A percentile compares a stretch with the other conserved stretches of the same genome.
These are phyloP conservation scores for Fomitopsis palustris DNA, from an alignment of 1,284 basidiomycete genomes.

Conservation along the genomic window DNA sequence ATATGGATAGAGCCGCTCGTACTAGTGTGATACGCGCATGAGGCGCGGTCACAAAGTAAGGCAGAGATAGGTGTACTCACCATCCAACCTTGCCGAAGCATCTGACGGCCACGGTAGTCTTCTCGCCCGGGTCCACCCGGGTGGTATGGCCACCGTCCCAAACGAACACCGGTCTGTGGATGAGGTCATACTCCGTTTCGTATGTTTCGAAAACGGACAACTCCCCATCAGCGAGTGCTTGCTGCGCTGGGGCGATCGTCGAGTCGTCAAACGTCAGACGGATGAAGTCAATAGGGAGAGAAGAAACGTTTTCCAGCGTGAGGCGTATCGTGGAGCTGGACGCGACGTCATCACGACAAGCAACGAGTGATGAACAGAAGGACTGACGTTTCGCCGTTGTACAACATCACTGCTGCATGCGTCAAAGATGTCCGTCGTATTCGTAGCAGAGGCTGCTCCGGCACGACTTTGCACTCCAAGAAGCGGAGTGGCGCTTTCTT, in stretches of 20 bases:
- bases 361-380: neutral
- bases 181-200: constrained; percentile 84
- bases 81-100: constrained; percentile 91
- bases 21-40: constrained; percentile 37
- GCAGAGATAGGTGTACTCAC: constrained; percentile 41
- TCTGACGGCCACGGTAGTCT: constrained; percentile 61
- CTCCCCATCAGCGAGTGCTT: constrained; percentile 75
- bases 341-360: neutral
- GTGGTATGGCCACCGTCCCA: constrained; percentile 62
- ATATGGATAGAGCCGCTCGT: constrained; percentile 76
- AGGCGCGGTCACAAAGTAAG: neutral
- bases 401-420: constrained; percentile 90
- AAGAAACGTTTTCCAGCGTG: constrained; percentile 85
- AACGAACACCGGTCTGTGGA: constrained; percentile 77
- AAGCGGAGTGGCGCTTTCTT: constrained; percentile 41
- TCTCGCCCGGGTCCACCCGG: constrained; percentile 68
- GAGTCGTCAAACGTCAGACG: constrained; percentile 88
- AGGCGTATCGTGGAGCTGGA: constrained; percentile 76
- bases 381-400: constrained; percentile 85
- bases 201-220: constrained; percentile 84
- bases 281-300: constrained; percentile 81
- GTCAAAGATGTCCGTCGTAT: constrained; percentile 85
- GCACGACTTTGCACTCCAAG: constrained; percentile 76
- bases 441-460: constrained; percentile 82
- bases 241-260: constrained; percentile 73